Conservation (phyloP, 2,329 filamentous ascomycete genomes). For the Colletotrichum echinochloae region DNA sequence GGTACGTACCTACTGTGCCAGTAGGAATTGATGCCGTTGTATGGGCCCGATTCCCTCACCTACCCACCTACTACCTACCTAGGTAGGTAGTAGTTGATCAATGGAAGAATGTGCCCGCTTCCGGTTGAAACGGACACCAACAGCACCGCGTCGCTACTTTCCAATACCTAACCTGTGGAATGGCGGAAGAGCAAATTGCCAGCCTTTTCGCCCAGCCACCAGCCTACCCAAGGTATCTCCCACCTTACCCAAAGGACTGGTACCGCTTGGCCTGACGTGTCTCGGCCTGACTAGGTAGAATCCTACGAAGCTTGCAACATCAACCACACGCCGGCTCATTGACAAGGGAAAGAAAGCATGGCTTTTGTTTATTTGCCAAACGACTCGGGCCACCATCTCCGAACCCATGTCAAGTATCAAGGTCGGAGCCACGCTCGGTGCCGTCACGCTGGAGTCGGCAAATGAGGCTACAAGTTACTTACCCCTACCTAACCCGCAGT, state of each 20-base stretch:
- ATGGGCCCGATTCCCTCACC: conserved; percentile 12
- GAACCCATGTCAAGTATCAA: conserved; percentile 10
- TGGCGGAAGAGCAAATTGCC: not conserved
- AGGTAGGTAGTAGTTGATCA: conserved; percentile 18
- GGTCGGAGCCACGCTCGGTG: conserved; percentile 25
- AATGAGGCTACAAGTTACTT: conserved; percentile 8
- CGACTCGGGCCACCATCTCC: conserved; percentile 3
- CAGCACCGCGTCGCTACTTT: not conserved
- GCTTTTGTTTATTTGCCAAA: conserved; percentile 22
- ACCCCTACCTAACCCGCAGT: not conserved
- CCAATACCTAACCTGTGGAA: not conserved
- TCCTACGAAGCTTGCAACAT: conserved; percentile 9
- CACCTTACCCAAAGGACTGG: conserved; percentile 12
- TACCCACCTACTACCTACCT: no score
- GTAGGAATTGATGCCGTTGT: conserved; percentile 27
- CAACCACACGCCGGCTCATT: conserved; percentile 14
- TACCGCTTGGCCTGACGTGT: conserved; percentile 17
- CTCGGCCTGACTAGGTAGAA: conserved; percentile 15
- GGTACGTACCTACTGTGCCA: conserved; percentile 23
- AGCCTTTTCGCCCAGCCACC: not conserved
- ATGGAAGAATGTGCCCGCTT: not conserved
- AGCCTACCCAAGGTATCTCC: not conserved
- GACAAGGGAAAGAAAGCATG: not conserved
- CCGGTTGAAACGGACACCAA: not conserved
- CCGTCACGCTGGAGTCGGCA: conserved; percentile 22